Percentiles rank a stretch among this genome's conserved stretches.
These are phyloP conservation scores for Caryopteris hybrid DNA, from an alignment of 305 asterid species.

Conservation along the genomic window DNA sequence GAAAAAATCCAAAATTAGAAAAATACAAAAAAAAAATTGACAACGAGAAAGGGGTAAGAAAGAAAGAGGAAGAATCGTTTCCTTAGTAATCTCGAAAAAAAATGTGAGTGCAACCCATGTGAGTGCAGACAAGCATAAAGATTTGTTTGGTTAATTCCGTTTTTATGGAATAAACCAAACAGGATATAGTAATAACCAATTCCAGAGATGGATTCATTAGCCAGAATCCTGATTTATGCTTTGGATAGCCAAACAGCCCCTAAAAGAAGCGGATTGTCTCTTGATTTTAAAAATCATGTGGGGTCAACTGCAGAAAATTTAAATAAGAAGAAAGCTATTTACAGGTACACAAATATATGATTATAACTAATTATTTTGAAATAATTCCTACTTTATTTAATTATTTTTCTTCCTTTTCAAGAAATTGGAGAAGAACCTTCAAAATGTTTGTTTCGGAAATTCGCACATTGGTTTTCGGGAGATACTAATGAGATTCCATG, in stretches of 20 bases:
- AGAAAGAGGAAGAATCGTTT: background rate
- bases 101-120: conserved; percentile 6
- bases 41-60: background rate
- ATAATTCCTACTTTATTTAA: too few relatives aligned
- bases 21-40: background rate
- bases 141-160: background rate
- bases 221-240: background rate
- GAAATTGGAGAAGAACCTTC: conserved; percentile 18
- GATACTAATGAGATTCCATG: conserved; percentile 31
- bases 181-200: background rate
- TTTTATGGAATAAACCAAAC: conserved; percentile 13
- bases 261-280: background rate
- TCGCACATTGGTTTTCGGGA: conserved; percentile 7
- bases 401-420: too few relatives aligned
- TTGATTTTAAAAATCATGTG: background rate
- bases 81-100: background rate
- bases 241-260: conserved; percentile 1
- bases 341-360: too few relatives aligned
- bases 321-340: too few relatives aligned
- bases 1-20: background rate
- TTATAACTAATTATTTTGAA: too few relatives aligned
- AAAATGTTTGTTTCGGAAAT: conserved; percentile 15
- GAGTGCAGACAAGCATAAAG: too few relatives aligned
- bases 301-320: too few relatives aligned
- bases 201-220: background rate